Conservation (phyloP, 1,139 yeast genomes). For the Yamadazyma atmosphaerica region DNA sequence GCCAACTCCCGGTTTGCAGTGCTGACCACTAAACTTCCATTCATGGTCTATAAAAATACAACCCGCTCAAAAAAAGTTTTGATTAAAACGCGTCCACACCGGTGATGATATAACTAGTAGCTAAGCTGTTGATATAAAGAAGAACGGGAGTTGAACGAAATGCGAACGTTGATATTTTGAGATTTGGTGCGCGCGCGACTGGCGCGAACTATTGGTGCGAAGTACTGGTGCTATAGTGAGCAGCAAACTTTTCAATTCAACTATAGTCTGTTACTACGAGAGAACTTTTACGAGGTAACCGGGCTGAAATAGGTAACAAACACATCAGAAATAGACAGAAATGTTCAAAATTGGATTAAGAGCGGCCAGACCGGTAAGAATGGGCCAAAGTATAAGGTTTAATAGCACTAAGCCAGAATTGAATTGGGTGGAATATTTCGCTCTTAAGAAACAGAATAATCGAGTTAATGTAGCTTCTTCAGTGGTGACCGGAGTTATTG, state of each 20-base stretch:
- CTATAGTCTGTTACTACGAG: too few relatives aligned
- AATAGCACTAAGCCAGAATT: constrained; percentile 20
- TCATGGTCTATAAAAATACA: too few relatives aligned
- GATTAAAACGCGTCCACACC: too few relatives aligned
- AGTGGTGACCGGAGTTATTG: constrained; percentile 62
- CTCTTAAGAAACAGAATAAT: constrained; percentile 73
- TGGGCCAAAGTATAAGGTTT: constrained; percentile 1
- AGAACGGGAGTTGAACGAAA: too few relatives aligned
- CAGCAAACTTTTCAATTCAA: too few relatives aligned
- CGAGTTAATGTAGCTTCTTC: constrained; percentile 69
- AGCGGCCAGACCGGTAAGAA: background rate
- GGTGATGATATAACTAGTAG: too few relatives aligned
- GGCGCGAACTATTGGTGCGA: too few relatives aligned
- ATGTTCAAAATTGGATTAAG: constrained; percentile 4
- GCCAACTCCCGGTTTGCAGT: background rate
- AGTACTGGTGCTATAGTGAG: too few relatives aligned
- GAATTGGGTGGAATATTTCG: constrained; percentile 79
- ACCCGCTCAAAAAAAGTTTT: too few relatives aligned
- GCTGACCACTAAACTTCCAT: background rate
- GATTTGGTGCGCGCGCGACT: too few relatives aligned
- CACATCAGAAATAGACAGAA: background rate
- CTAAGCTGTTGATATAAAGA: too few relatives aligned
- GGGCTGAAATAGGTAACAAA: background rate
- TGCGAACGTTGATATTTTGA: too few relatives aligned
- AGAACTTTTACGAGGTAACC: background rate